Percentiles rank a stretch among this genome's conserved stretches.
phyloP scores from a whole-genome alignment of 2,329 filamentous ascomycete species.

The Penicillium sp. region DNA sequence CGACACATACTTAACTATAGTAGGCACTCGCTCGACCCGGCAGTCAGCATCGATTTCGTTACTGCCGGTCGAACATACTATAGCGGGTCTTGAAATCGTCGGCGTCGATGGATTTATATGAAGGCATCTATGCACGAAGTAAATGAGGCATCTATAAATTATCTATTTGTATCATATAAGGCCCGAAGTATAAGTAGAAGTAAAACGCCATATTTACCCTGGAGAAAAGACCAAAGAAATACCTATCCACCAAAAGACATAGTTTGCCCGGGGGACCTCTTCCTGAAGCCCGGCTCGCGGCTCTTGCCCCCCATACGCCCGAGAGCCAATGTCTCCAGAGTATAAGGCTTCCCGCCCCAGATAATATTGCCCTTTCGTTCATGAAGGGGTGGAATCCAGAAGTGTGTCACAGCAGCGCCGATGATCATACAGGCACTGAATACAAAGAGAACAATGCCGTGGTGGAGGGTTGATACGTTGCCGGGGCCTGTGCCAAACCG shows the following conservation, averaged over 20 bases:
- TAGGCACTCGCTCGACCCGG: too few species aligned
- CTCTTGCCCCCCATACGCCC: conserved; percentile 36
- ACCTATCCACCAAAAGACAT: conserved; percentile 18
- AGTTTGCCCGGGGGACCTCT: conserved; percentile 14
- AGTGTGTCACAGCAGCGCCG: conserved; percentile 39
- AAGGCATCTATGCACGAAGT: neutral
- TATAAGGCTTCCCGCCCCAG: conserved; percentile 36
- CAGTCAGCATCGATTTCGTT: too few species aligned
- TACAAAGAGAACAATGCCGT: conserved; percentile 39
- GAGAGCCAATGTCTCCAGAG: conserved; percentile 37
- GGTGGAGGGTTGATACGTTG: conserved; percentile 30
- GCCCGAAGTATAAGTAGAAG: neutral
- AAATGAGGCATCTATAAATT: conserved; percentile 8
- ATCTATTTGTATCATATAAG: neutral
- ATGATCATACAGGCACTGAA: conserved; percentile 42
- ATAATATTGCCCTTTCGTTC: conserved; percentile 25
- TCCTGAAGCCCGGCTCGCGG: conserved; percentile 27
- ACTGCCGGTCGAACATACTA: too few species aligned
- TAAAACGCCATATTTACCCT: neutral
- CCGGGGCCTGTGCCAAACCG: conserved; percentile 35
- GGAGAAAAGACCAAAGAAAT: neutral
- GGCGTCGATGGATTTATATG: neutral
- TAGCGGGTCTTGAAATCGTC: too few species aligned
- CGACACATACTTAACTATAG: too few species aligned
- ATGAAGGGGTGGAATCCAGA: conserved; percentile 40